Conservation (phyloP, 257 asterid genomes). For the Catharanthus roseus region DNA sequence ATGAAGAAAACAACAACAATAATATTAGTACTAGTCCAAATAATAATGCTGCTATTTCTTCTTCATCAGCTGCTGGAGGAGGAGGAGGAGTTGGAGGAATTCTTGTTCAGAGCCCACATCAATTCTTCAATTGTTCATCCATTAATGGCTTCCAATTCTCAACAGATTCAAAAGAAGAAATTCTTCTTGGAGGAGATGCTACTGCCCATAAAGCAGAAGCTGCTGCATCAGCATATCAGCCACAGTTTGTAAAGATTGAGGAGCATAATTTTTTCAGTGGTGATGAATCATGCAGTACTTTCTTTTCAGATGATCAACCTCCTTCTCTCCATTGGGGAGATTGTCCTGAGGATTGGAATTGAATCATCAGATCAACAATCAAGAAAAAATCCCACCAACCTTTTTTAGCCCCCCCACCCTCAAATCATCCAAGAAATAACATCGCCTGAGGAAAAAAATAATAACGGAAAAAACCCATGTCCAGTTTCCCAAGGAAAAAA, state of each 20-base stretch:
- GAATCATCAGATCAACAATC: conserved; percentile 10
- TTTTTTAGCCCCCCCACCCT: too few species aligned
- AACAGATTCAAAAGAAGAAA: conserved; percentile 22
- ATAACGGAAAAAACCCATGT: neutral
- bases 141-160: conserved; percentile 24
- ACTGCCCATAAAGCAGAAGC: conserved; percentile 31
- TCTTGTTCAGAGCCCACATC: conserved; percentile 24
- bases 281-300: conserved; percentile 67
- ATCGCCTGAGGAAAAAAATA: neutral
- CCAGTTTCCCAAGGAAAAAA: conserved; percentile 2
- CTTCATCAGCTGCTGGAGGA: too few species aligned
- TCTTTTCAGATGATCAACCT: conserved; percentile 79
- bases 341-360: conserved; percentile 67
- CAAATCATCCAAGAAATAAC: neutral
- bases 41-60: conserved; percentile 46
- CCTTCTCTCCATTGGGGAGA: conserved; percentile 86
- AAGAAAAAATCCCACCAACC: neutral
- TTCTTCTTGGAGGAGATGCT: conserved; percentile 48
- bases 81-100: too few species aligned
- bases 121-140: conserved; percentile 18
- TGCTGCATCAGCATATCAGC: too few species aligned
- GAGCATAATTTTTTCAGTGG: conserved; percentile 68
- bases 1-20: conserved; percentile 48
- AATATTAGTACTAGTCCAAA: conserved; percentile 27
- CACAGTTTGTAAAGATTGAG: conserved; percentile 70